Conservation (phyloP, 2,329 filamentous ascomycete genomes). For the Alternaria rosae region DNA sequence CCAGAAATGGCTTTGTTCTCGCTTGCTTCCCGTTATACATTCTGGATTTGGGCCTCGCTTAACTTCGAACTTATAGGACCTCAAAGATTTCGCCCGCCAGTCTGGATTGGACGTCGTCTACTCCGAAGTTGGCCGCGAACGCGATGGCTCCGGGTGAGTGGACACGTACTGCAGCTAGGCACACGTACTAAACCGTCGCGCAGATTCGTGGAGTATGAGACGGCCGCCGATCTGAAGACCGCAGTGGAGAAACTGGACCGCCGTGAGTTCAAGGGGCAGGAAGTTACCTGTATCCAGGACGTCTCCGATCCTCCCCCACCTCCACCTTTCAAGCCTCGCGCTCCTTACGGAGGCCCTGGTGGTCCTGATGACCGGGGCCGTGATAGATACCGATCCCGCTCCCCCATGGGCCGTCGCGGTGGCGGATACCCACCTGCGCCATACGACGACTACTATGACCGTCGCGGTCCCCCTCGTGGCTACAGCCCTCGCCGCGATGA, state of each 20-base stretch:
- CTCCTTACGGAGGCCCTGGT: conserved; percentile 44
- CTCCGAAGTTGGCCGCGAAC: conserved; percentile 92
- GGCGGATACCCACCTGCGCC: conserved; percentile 65
- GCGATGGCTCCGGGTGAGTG: conserved; percentile 88
- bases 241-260: conserved; percentile 95
- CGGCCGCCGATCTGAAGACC: conserved; percentile 83
- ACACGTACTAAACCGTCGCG: conserved; percentile 15
- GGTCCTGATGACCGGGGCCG: conserved; percentile 70
- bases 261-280: conserved; percentile 88
- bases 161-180: not conserved
- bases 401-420: conserved; percentile 67
- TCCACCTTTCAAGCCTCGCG: conserved; percentile 46
- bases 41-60: conserved; percentile 67
- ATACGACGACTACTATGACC: conserved; percentile 75
- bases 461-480: conserved; percentile 79
- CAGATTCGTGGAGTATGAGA: conserved; percentile 98
- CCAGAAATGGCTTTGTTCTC: conserved; percentile 47
- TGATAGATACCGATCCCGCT: conserved; percentile 82
- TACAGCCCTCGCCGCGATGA: conserved; percentile 89
- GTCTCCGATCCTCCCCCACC: conserved; percentile 62
- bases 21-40: conserved; percentile 40
- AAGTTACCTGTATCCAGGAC: conserved; percentile 86
- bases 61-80: conserved; percentile 88
- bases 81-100: conserved; percentile 98
- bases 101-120: conserved; percentile 98